Evolutionary conservation across 179 eudicot species (phyloP), one percentile per base, ranked within the genome.

Genomic region (Silene noctiflora): DNA sequence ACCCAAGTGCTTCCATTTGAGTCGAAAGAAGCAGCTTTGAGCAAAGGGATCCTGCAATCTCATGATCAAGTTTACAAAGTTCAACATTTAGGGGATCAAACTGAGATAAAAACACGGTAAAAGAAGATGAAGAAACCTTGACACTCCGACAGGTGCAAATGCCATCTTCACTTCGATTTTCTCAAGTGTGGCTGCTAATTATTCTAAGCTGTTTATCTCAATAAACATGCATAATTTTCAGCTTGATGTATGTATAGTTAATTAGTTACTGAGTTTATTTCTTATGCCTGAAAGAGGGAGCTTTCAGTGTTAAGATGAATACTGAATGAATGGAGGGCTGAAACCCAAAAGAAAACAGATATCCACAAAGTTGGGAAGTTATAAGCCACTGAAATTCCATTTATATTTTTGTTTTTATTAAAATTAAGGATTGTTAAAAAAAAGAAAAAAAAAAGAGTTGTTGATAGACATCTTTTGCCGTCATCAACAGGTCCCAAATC

Each of bases 301-400:
- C 22, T 72, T 75, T 67, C 63, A 21, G 77, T 42, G 75, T 77
- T 19, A 11, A 84, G 76, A 67, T 78, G 81, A 79, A 72, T 76
- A 60, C 64, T 67, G 67, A 73, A 76, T 72, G 79, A 73, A 78
- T 78, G 82, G 78, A 84, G 76, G 74, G 81, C 76, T 67, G 71
- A 27, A 27, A 27, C 29, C 29, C 29, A 27, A 27, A 27, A 27
- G 2, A 27, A 27, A 1, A 27, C 51, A 71, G 55, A 76, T 84
- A 76, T 81, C 86, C 86, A 81, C 76, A 84, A 81, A 78, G 6
- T 74, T 64, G 60, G 67, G 77, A 62, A 73, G 74, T 81, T 81
- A 63, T 72, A 72, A 73, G 78, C 84, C 84, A 78, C 82, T 78
- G 76, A 71, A 79, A 68, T 69, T 77, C 29, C 10, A 61, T 17